These are phyloP conservation scores for Colletotrichum liaoningense DNA, from an alignment of 2,329 filamentous ascomycete species.

Conservation along the genomic window DNA sequence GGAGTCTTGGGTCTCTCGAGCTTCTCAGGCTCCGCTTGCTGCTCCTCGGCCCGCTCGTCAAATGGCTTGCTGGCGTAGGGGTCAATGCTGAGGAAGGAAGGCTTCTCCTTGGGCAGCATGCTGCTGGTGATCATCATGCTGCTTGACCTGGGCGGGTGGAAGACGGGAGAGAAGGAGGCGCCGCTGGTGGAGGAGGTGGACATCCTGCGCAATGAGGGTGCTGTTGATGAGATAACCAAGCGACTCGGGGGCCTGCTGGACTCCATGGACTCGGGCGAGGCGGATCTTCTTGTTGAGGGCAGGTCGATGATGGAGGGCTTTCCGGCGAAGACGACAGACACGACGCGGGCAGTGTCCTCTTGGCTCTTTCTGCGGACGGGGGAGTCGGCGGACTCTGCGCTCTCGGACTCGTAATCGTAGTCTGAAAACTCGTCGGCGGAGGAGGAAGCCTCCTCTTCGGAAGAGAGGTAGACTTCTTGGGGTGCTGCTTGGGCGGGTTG, in stretches of 20 bases:
- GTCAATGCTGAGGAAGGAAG: slow-evolving; percentile 65
- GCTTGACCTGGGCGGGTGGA: slow-evolving; percentile 55
- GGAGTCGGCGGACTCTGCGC: slow-evolving; percentile 44
- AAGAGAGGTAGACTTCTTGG: slow-evolving; percentile 73
- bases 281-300: slow-evolving; percentile 50
- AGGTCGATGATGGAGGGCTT: slow-evolving; percentile 70
- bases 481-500: slow-evolving; percentile 55
- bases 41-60: slow-evolving; percentile 41
- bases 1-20: slow-evolving; percentile 56
- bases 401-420: slow-evolving; percentile 57
- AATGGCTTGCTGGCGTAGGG: slow-evolving; percentile 59
- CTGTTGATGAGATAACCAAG: slow-evolving; percentile 40
- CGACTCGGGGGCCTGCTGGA: slow-evolving; percentile 42
- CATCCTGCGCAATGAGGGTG: slow-evolving; percentile 45
- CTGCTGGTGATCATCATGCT: slow-evolving; percentile 50
- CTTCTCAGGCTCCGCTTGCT: slow-evolving; percentile 43
- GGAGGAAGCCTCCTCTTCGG: slow-evolving; percentile 73
- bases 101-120: slow-evolving; percentile 50
- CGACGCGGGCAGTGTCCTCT: slow-evolving; percentile 67
- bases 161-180: slow-evolving; percentile 44
- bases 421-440: slow-evolving; percentile 71
- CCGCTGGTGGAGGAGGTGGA: slow-evolving; percentile 48
- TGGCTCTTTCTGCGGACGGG: slow-evolving; percentile 53
- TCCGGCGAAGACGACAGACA: slow-evolving; percentile 69
- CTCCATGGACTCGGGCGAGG: slow-evolving; percentile 53